Conservation (phyloP, 257 asterid species). For the Perilla frutescens region DNA sequence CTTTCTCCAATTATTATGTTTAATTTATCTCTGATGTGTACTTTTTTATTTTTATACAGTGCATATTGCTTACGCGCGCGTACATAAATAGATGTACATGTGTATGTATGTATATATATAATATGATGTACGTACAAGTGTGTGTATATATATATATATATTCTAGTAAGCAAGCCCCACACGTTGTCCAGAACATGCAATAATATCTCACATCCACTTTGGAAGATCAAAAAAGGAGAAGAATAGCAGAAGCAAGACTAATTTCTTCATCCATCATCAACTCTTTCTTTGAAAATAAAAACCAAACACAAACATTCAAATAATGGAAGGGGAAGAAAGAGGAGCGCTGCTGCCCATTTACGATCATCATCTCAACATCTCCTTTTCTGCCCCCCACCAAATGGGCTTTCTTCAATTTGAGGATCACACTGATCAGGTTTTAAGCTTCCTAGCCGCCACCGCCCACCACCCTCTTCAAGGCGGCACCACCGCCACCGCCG, state of each 20-base stretch:
- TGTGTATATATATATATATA: no score
- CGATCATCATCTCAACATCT: conserved; percentile 39
- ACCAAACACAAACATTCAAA: neutral
- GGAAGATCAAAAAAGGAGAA: conserved; percentile 6
- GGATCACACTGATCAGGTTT: conserved; percentile 40
- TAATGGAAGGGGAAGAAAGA: conserved; percentile 49
- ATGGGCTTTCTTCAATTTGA: conserved; percentile 67
- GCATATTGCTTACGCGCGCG: no score
- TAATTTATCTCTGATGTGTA: no score
- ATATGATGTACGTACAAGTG: no score
- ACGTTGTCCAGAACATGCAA: conserved; percentile 55
- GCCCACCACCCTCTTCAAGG: conserved; percentile 37
- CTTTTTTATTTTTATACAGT: no score
- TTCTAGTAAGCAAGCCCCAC: conserved; percentile 39
- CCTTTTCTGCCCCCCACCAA: conserved; percentile 42
- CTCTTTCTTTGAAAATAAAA: neutral
- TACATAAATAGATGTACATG: no score
- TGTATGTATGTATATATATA: no score
- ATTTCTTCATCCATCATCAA: neutral
- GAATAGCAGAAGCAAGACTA: no score
- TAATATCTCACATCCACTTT: conserved; percentile 46
- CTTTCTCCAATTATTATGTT: no score
- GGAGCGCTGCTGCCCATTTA: conserved; percentile 31
- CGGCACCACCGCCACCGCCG: conserved; percentile 10
- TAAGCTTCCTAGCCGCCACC: conserved; percentile 57